Base-by-base conservation (phyloP, 768 basidiomycete genomes). In the Harrya chromipes region DNA sequence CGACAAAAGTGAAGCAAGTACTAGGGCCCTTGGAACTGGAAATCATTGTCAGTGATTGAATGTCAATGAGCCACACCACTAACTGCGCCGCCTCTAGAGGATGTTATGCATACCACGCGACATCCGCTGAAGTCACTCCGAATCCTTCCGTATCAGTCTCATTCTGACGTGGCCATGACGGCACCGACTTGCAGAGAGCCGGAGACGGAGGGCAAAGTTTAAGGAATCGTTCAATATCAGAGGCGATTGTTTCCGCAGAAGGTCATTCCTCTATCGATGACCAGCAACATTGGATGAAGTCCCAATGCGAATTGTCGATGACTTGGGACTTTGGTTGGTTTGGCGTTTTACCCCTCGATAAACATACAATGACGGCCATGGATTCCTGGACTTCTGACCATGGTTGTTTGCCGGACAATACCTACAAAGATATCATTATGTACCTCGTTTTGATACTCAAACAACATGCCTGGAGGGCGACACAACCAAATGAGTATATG, bases 401-500 rank as follows among this genome's bases (percentile, higher is more conserved):
- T 14, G 31, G 31, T 31, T 3, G 13, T 31, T 31, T 31, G 2
- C 31, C 13, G 13, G 31, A 37, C n/a, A 37, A 19, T 6, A 9
- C 36, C 36, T 37, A 2, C 36, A 37, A 4, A 3, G 10, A 37
- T 37, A 37, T 37, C 36, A 37, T 3, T 4, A 17, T 11, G 11
- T 5, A 37, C 2, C n/a, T 1, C 4, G 4, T 6, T n/a, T 1
- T 17, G 3, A 8, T 11, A 6, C 6, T 13, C n/a, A 19, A 6
- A 1, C 19, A 19, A 1, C 43, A 72, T 12, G n/a, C 52, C 37
- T 53, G 40, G 19, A 53, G 41, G 14, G 17, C 35, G 16, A 75
- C 67, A 54, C 71, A 72, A 14, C 52, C 52, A 24, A 49, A 53
- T 37, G 47, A 31, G 13, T 31, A 31, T 2, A 31, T 31, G 13